phyloP scores from a whole-genome alignment of 2,329 filamentous ascomycete species.

The Calonectria pauciramosa region DNA sequence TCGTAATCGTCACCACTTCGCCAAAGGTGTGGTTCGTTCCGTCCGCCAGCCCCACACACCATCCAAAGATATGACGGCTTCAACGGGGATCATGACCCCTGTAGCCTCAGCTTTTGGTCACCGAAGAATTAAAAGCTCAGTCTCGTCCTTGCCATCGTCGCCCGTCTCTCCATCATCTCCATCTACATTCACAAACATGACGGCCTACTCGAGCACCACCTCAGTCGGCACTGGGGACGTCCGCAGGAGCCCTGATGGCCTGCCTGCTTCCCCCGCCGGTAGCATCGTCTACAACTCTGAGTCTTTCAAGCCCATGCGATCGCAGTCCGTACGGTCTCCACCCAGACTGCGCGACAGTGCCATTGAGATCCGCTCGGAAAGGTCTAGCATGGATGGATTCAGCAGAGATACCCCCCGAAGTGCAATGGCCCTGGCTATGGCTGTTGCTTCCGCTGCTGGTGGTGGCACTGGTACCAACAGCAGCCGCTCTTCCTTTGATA shows the following conservation, averaged over 20 bases:
- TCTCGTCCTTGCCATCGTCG: conserved; percentile 32
- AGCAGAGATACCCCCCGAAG: conserved; percentile 10
- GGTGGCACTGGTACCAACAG: conserved; percentile 24
- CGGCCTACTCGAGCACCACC: conserved; percentile 23
- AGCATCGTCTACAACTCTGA: conserved; percentile 30
- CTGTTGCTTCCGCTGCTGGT: not conserved
- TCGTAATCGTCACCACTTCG: conserved; percentile 26
- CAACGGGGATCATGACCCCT: conserved; percentile 47
- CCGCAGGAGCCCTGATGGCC: conserved; percentile 13
- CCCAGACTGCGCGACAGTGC: conserved; percentile 50
- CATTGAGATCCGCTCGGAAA: conserved; percentile 48
- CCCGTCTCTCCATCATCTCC: conserved; percentile 24
- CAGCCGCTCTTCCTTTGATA: conserved; percentile 52
- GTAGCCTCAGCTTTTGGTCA: conserved; percentile 52
- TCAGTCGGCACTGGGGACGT: conserved; percentile 8
- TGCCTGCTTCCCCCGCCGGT: conserved; percentile 22
- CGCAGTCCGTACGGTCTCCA: conserved; percentile 21
- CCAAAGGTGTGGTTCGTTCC: conserved; percentile 18
- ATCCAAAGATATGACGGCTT: conserved; percentile 45
- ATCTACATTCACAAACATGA: conserved; percentile 31
- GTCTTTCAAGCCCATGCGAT: conserved; percentile 18
- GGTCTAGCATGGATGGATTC: conserved; percentile 48
- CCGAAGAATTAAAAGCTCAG: conserved; percentile 44
- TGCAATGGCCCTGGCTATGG: conserved; percentile 27
- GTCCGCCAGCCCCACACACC: conserved; percentile 28